A percentile compares a stretch with the other conserved stretches of the same genome.
Evolutionary conservation across 1,284 basidiomycete species (phyloP).

Genomic region (Pseudozyma hubeiensis): DNA sequence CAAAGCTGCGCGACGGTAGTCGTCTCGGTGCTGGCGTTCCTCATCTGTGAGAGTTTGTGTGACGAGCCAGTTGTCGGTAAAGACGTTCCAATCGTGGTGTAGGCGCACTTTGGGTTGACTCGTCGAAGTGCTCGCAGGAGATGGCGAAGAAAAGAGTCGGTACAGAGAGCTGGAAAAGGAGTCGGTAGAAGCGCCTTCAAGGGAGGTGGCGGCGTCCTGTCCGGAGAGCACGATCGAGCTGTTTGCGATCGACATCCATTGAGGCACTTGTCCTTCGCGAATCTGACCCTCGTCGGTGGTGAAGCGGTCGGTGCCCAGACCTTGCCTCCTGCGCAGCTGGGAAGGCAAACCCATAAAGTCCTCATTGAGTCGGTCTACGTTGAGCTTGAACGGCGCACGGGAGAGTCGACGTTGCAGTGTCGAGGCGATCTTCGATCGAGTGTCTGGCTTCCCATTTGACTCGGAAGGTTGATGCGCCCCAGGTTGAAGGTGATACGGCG

Average conservation of each 20-base stretch:
- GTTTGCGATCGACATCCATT: constrained; percentile 37
- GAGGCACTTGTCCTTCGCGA: constrained; percentile 53
- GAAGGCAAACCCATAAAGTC: constrained; percentile 39
- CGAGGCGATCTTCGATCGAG: neutral
- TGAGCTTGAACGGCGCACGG: constrained; percentile 18
- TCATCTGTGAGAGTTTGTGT: constrained; percentile 7
- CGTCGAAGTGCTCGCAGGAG: neutral
- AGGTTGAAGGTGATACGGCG: constrained; percentile 39
- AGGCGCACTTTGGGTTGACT: constrained; percentile 23
- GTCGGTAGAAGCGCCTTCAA: neutral
- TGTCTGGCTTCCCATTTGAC: neutral
- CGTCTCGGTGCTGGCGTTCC: constrained; percentile 11
- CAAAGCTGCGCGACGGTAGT: constrained; percentile 43
- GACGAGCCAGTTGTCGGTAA: constrained; percentile 39
- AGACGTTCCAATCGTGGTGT: constrained; percentile 58
- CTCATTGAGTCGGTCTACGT: constrained; percentile 19
- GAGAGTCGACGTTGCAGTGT: constrained; percentile 3
- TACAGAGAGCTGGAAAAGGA: constrained; percentile 8
- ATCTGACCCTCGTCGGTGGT: constrained; percentile 40
- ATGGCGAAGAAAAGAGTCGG: neutral
- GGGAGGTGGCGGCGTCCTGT: constrained; percentile 12
- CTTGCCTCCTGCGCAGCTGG: constrained; percentile 36
- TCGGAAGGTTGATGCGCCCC: constrained; percentile 8
- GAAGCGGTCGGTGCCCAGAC: constrained; percentile 41
- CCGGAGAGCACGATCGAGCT: constrained; percentile 23